Percentiles rank a stretch among this genome's conserved stretches.
Evolutionary conservation across 441 rosid genomes (phyloP).

Genomic region (Cnidoscolus chayamansa): DNA sequence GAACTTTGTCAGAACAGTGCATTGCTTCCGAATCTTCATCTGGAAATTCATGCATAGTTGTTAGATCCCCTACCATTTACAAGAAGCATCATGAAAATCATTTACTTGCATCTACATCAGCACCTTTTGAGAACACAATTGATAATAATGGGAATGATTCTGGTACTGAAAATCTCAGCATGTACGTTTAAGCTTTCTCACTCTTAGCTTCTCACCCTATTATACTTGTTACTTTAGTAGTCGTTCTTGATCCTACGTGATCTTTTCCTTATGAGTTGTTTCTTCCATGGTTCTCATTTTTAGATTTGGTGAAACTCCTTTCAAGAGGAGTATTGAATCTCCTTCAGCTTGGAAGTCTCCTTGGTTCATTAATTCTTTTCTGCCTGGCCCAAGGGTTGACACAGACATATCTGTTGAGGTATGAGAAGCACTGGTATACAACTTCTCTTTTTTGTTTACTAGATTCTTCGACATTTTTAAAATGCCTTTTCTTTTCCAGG

Average conservation of each 20-base stretch:
- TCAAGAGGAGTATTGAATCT: constrained; percentile 80
- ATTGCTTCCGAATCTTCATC: constrained; percentile 46
- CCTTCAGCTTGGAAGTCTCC: constrained; percentile 99
- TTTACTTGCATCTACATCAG: constrained; percentile 35
- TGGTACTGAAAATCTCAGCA: constrained; percentile 50
- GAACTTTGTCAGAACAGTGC: constrained; percentile 43
- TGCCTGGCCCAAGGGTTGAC: constrained; percentile 77
- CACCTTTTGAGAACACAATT: constrained; percentile 35
- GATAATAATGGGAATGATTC: constrained; percentile 39
- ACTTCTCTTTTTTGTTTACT: neutral
- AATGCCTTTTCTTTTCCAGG: constrained; percentile 42
- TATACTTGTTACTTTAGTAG: too few relatives aligned
- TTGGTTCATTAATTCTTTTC: constrained; percentile 77
- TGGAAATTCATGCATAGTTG: constrained; percentile 43
- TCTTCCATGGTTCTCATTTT: constrained; percentile 18
- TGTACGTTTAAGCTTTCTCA: constrained; percentile 41
- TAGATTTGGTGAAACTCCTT: constrained; percentile 91
- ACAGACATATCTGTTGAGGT: constrained; percentile 94
- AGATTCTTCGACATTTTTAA: neutral
- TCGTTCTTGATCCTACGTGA: neutral
- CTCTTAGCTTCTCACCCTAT: neutral
- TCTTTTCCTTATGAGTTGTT: constrained; percentile 11
- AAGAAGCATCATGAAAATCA: constrained; percentile 48
- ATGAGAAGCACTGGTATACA: constrained; percentile 7
- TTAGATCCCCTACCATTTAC: constrained; percentile 49